Evolutionary conservation across 2,329 filamentous ascomycete genomes (phyloP).

Genomic region (Cladosporium phlei): DNA sequence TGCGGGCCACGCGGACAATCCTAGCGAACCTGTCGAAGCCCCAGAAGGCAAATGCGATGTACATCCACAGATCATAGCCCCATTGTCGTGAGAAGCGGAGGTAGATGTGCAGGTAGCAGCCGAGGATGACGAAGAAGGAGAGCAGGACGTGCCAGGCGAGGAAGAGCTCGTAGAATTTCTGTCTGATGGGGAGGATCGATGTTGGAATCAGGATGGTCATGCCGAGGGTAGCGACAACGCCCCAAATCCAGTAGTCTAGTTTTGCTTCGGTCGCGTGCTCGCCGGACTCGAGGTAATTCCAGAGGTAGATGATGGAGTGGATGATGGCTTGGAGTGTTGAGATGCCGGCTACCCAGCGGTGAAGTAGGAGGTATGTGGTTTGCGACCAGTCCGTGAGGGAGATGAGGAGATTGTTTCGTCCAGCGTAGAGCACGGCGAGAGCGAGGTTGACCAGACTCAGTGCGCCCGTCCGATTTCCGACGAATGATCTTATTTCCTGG

Average conservation of each 20-base stretch:
- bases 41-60: slow-evolving; percentile 42
- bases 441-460: slow-evolving; percentile 40
- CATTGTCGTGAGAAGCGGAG: slow-evolving; percentile 34
- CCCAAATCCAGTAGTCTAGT: slow-evolving; percentile 43
- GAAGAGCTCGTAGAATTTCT: slow-evolving; percentile 42
- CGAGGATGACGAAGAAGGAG: slow-evolving; percentile 39
- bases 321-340: slow-evolving; percentile 43
- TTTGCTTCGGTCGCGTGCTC: slow-evolving; percentile 19
- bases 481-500: slow-evolving; percentile 30
- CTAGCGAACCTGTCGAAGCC: slow-evolving; percentile 44
- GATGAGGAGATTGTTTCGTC: slow-evolving; percentile 47
- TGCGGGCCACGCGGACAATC: slow-evolving; percentile 35
- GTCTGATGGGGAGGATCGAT: slow-evolving; percentile 37
- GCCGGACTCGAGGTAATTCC: slow-evolving; percentile 22
- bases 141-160: slow-evolving; percentile 41
- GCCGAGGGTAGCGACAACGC: slow-evolving; percentile 37
- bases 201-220: slow-evolving; percentile 30
- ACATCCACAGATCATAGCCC: slow-evolving; percentile 49
- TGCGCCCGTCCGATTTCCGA: slow-evolving; percentile 40
- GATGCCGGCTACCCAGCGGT: slow-evolving; percentile 47
- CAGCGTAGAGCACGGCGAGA: slow-evolving; percentile 42
- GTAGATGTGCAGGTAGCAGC: slow-evolving; percentile 42
- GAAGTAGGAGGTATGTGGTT: slow-evolving; percentile 46
- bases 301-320: slow-evolving; percentile 43
- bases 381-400: slow-evolving; percentile 49